Evolutionary conservation across 78 protist genomes (phyloP).

Genomic region (Chrysochromulina tobinii): DNA sequence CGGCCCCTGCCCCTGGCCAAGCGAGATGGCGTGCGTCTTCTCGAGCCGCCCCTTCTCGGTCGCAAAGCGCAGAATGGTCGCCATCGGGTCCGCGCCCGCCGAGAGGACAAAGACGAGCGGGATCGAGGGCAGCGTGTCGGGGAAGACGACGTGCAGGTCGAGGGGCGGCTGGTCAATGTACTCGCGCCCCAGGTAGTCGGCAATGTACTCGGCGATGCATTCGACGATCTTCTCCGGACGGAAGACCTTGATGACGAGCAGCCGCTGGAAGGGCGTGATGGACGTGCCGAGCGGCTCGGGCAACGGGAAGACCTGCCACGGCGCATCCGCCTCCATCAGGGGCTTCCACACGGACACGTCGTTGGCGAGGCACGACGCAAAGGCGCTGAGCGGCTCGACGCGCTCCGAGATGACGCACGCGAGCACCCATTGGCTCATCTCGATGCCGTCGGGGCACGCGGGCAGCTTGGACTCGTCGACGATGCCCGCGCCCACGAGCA

Average conservation of each 20-base stretch:
- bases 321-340: background rate
- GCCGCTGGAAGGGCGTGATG: background rate
- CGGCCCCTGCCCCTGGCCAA: constrained; percentile 78
- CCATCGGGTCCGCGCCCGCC: constrained; percentile 82
- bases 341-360: background rate
- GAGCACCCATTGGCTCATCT: background rate
- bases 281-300: constrained; percentile 38
- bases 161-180: constrained; percentile 63
- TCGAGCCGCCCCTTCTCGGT: background rate
- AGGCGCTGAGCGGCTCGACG: background rate
- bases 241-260: constrained; percentile 57
- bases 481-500: constrained; percentile 65
- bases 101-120: constrained; percentile 86
- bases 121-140: constrained; percentile 50
- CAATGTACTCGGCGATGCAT: background rate
- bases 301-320: constrained; percentile 34
- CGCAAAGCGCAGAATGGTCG: constrained; percentile 41
- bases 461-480: background rate
- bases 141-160: constrained; percentile 53
- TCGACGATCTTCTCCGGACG: constrained; percentile 68
- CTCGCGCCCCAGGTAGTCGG: constrained; percentile 49
- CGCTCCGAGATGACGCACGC: too few species aligned
- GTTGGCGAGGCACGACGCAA: background rate
- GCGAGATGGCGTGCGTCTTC: constrained; percentile 33
- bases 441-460: background rate